phyloP scores from a whole-genome alignment of 495 filamentous ascomycete species.

The Aspergillus sclerotioniger region DNA sequence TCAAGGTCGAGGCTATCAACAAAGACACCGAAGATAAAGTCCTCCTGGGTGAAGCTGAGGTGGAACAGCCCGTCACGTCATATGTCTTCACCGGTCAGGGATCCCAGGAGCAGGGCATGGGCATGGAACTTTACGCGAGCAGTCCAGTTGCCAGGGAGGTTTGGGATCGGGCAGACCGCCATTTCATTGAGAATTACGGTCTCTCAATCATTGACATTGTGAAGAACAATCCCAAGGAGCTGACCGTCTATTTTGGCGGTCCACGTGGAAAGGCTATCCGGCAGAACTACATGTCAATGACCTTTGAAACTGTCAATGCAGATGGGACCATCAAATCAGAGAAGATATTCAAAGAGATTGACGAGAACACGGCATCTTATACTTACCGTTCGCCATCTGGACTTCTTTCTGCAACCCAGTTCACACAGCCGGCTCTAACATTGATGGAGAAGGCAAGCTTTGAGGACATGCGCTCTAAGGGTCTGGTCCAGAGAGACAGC shows the following conservation, averaged over 20 bases:
- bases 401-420: conserved; percentile 95
- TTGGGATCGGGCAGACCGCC: conserved; percentile 96
- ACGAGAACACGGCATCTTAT: conserved; percentile 88
- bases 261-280: conserved; percentile 95
- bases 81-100: conserved; percentile 99
- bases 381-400: conserved; percentile 95
- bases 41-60: conserved; percentile 89
- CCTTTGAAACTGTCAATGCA: conserved; percentile 89
- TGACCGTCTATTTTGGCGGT: conserved; percentile 97
- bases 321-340: conserved; percentile 95
- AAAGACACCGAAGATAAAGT: conserved; percentile 95
- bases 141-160: conserved; percentile 94
- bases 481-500: conserved; percentile 91
- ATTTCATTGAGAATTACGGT: conserved; percentile 98
- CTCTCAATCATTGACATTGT: conserved; percentile 98
- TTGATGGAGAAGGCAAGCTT: conserved; percentile 99
- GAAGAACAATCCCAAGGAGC: conserved; percentile 98
- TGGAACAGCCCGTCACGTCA: conserved; percentile 94
- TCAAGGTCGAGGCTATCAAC: conserved; percentile 94
- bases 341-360: conserved; percentile 98
- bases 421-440: conserved; percentile 95
- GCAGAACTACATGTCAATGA: conserved; percentile 99
- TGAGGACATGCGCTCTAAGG: conserved; percentile 97
- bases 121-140: conserved; percentile 95
- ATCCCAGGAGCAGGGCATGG: conserved; percentile 98